A percentile compares a stretch with the other conserved stretches of the same genome.
phyloP scores from a whole-genome alignment of 805 yeast species.

The Osmozyma mogii region DNA sequence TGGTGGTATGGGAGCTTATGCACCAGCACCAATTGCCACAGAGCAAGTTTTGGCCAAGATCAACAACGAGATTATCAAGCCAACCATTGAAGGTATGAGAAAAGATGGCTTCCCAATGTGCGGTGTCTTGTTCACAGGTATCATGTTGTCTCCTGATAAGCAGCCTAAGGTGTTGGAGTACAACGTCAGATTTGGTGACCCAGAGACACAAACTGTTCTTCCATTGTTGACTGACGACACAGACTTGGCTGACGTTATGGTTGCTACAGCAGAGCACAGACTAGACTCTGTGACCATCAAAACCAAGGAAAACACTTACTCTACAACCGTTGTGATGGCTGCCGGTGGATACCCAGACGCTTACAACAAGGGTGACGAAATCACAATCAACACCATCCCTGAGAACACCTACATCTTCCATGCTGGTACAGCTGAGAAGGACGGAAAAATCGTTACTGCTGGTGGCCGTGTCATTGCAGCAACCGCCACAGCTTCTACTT shows the following conservation, averaged over 20 bases:
- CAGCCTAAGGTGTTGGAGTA: slow-evolving; percentile 96
- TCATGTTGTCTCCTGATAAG: slow-evolving; percentile 68
- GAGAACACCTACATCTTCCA: slow-evolving; percentile 75
- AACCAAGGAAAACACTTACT: slow-evolving; percentile 48
- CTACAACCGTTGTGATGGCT: slow-evolving; percentile 91
- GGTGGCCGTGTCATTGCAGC: slow-evolving; percentile 98
- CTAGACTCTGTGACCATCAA: slow-evolving; percentile 69
- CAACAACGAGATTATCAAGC: slow-evolving; percentile 69
- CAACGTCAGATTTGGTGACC: slow-evolving; percentile 98
- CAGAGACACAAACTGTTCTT: slow-evolving; percentile 95
- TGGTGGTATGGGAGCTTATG: slow-evolving; percentile 99
- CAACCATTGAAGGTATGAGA: slow-evolving; percentile 95
- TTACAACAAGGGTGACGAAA: slow-evolving; percentile 80
- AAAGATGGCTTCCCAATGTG: slow-evolving; percentile 91
- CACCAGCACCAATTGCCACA: slow-evolving; percentile 96
- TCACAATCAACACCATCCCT: slow-evolving; percentile 47
- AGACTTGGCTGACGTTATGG: slow-evolving; percentile 87
- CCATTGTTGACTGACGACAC: slow-evolving; percentile 76
- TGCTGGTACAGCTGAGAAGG: slow-evolving; percentile 75
- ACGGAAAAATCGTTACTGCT: slow-evolving; percentile 64
- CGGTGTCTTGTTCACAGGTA: slow-evolving; percentile 92
- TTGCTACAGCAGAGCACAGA: slow-evolving; percentile 92
- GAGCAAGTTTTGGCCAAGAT: slow-evolving; percentile 62
- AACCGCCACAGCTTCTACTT: slow-evolving; percentile 71
- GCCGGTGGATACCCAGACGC: slow-evolving; percentile 96